Base-by-base conservation (phyloP, 1,139 yeast species). In the Scheffersomyces insectosa region DNA sequence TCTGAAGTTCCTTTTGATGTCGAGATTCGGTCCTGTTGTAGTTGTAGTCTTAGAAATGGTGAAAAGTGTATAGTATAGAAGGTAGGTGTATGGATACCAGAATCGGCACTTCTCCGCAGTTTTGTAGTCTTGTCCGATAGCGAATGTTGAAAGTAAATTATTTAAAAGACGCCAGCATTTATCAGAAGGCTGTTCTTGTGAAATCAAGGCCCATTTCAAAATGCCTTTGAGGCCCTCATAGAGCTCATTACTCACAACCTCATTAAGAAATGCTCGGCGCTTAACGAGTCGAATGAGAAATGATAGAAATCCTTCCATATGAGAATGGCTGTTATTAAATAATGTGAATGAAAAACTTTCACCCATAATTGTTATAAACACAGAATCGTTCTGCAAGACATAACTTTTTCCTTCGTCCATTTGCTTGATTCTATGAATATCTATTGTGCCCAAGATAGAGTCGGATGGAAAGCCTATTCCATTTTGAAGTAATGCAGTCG, bases 151-250 rank as follows among this genome's bases (percentile, higher is more conserved):
- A 58, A 59, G 33, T 49, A 47, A 36, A 14, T 40, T 39, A n/a
- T 40, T 44, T 9, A 51, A 14, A 1, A 44, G 32, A 12, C 41
- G 48, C 44, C 46, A 40, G 6, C 39, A 16, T 27, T 40, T 51
- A 4, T 51, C 56, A 3, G 54, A 37, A 11, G 72, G 63, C 3
- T 50, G 43, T 33, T 62, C 63, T 43, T 72, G 76, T 3, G 60
- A 23, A 9, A 66, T 61, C 28, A 73, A 52, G 28, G 50, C 44
- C 78, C 78, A 73, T 38, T 58, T 55, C 4, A 67, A 50, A 6
- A 72, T 38, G 0, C 56, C 57, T 28, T 56, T 52, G 2, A 70
- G 34, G 3, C 65, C 54, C 0, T 48, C 43, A 29, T 58, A 56
- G 3, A 64, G 35, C 15, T 56, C 62, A 1, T 46, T 42, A 3